A percentile compares a stretch with the other conserved stretches of the same genome.
Evolutionary conservation across 2,329 filamentous ascomycete species (phyloP).

Genomic region (Colletotrichum tropicale): DNA sequence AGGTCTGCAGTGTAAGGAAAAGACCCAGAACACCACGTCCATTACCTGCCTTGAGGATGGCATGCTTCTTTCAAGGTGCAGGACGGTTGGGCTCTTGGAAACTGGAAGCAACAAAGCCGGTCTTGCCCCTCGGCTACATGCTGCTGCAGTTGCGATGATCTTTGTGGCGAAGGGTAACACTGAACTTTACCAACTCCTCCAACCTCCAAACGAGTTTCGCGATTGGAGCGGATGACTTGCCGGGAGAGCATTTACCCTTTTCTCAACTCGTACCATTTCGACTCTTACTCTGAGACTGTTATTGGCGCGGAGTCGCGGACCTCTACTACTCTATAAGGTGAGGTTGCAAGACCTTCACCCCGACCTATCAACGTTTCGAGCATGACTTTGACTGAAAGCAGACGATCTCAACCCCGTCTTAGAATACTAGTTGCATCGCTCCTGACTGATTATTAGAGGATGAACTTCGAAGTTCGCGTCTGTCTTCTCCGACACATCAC

Average conservation of each 20-base stretch:
- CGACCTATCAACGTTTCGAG: background rate
- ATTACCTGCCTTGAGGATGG: background rate
- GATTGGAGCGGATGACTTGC: background rate
- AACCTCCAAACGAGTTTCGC: background rate
- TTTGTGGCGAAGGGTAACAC: background rate
- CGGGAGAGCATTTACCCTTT: background rate
- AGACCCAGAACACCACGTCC: background rate
- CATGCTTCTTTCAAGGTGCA: background rate
- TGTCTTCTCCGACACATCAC: background rate
- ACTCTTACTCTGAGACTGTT: background rate
- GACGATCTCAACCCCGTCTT: background rate
- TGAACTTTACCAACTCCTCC: background rate
- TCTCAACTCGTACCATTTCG: background rate
- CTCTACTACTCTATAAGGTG: background rate
- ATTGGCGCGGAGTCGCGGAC: background rate
- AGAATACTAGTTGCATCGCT: background rate
- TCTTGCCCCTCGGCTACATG: background rate
- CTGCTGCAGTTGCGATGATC: background rate
- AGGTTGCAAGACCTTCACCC: background rate
- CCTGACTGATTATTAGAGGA: background rate
- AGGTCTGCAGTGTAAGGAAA: fast-evolving
- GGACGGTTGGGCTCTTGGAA: background rate
- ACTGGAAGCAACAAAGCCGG: background rate
- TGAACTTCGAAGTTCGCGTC: background rate
- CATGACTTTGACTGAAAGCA: background rate